Percentiles rank a stretch among this genome's conserved stretches.
Conservation (phyloP, 768 basidiomycete genomes). For the Leucosporidium yakuticum region DNA sequence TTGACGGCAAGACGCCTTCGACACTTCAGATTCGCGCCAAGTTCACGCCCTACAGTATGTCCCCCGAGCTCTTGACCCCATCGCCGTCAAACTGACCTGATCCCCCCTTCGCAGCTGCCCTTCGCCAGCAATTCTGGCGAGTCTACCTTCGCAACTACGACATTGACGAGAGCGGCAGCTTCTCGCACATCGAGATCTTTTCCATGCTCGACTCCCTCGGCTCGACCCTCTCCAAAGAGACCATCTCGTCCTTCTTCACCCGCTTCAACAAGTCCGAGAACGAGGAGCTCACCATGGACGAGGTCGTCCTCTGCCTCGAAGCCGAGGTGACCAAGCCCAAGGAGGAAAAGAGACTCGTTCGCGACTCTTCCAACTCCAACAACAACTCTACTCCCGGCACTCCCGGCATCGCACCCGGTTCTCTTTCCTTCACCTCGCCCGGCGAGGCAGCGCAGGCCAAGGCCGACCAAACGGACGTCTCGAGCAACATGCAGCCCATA, state of each 20-base stretch:
- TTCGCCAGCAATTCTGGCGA: conserved; percentile 57
- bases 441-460: neutral
- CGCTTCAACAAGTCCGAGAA: conserved; percentile 59
- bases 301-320: conserved; percentile 80
- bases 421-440: neutral
- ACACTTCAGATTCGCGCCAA: conserved; percentile 72
- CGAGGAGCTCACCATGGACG: conserved; percentile 64
- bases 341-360: conserved; percentile 57
- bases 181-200: conserved; percentile 79
- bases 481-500: conserved; percentile 18
- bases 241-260: conserved; percentile 75
- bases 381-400: neutral
- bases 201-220: conserved; percentile 96
- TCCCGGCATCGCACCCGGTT: neutral
- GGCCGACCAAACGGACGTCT: conserved; percentile 11
- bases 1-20: conserved; percentile 55
- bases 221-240: conserved; percentile 74
- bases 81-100: neutral
- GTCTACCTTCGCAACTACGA: conserved; percentile 87
- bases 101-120: conserved; percentile 45
- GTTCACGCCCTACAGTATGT: conserved; percentile 72
- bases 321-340: conserved; percentile 66
- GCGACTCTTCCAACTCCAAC: neutral
- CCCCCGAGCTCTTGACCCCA: neutral
- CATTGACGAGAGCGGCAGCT: conserved; percentile 64